These are phyloP conservation scores for Pythium rhizo-oryzae DNA, from an alignment of 352 stramenopile species.

Conservation along the genomic window DNA sequence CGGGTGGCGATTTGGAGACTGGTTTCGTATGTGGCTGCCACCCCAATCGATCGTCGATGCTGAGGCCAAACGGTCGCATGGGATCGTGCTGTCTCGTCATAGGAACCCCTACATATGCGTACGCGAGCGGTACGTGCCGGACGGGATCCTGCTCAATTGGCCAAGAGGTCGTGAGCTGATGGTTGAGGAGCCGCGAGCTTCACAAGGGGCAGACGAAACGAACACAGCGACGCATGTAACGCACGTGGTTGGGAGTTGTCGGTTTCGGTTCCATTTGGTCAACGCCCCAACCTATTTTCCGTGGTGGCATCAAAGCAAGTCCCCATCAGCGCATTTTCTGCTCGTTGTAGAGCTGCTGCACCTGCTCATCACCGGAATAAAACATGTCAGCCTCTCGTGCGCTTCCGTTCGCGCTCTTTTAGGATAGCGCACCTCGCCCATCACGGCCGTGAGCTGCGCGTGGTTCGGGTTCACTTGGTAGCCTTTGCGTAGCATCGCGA, in stretches of 20 bases:
- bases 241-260: neutral
- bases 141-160: neutral
- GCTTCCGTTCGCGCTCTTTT: neutral
- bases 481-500: constrained; percentile 64
- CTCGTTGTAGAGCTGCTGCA: constrained; percentile 29
- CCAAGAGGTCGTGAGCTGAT: neutral
- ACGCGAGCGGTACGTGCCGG: neutral
- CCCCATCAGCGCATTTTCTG: constrained; percentile 13
- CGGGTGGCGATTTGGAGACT: too few species aligned
- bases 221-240: neutral
- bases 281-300: too few species aligned
- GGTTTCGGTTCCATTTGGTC: neutral
- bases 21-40: neutral
- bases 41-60: too few species aligned
- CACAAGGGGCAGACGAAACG: neutral
- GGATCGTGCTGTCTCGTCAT: neutral
- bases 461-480: constrained; percentile 78
- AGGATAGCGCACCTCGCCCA: constrained; percentile 45
- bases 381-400: too few species aligned
- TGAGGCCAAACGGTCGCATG: neutral
- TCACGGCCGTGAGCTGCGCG: constrained; percentile 54
- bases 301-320: too few species aligned
- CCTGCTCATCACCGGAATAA: constrained; percentile 2
- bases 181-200: too few species aligned
- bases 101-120: neutral